Evolutionary conservation across 306 rosid genomes (phyloP).

Genomic region (Citrullus amarus): DNA sequence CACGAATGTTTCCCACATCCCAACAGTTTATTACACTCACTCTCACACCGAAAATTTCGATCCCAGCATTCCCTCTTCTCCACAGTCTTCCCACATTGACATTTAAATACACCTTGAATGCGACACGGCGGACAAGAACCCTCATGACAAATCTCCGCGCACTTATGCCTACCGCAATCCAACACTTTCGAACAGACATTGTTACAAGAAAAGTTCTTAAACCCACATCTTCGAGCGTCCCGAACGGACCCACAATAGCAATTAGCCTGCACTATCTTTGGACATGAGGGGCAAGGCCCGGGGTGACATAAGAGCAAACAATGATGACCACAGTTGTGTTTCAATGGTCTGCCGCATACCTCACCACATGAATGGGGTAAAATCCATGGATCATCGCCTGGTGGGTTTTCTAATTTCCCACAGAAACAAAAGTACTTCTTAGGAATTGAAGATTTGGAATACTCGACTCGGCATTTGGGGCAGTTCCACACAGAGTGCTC

Average conservation of each 20-base stretch:
- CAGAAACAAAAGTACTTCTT: conserved; percentile 66
- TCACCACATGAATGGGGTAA: conserved; percentile 93
- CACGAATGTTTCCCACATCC: conserved; percentile 73
- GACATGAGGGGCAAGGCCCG: conserved; percentile 92
- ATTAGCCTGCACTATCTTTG: conserved; percentile 49
- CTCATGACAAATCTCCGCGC: conserved; percentile 54
- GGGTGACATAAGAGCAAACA: conserved; percentile 87
- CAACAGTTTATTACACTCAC: conserved; percentile 46
- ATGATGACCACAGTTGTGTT: conserved; percentile 62
- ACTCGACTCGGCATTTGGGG: conserved; percentile 74
- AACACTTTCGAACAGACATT: conserved; percentile 39
- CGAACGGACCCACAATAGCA: conserved; percentile 61
- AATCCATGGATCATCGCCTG: conserved; percentile 82
- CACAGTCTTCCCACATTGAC: conserved; percentile 58
- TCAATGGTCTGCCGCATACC: conserved; percentile 57
- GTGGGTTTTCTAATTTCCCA: conserved; percentile 66
- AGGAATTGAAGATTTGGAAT: conserved; percentile 53
- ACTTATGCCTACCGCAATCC: conserved; percentile 52
- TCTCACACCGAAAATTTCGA: conserved; percentile 45
- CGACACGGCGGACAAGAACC: conserved; percentile 64
- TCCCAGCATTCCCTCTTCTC: conserved; percentile 73
- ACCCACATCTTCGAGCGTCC: conserved; percentile 74
- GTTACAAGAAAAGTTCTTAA: conserved; percentile 58
- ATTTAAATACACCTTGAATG: conserved; percentile 25
- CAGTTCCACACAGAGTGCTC: conserved; percentile 72